Conservation (phyloP, 2,329 filamentous ascomycete genomes). For the Colletotrichum graminicola region DNA sequence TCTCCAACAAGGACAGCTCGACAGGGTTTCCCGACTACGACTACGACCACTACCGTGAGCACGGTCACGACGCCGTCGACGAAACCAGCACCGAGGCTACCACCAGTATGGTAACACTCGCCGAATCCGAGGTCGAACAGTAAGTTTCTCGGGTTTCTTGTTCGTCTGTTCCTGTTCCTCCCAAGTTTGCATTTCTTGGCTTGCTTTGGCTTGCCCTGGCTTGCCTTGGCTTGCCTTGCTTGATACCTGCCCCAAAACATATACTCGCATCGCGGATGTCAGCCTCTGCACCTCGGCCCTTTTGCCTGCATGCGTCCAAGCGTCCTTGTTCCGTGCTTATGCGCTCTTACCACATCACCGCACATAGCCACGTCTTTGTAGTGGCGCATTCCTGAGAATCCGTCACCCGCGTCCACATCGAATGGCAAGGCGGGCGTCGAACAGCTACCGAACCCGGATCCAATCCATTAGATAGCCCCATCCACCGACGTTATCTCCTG, state of each 20-base stretch:
- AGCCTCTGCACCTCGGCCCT: constrained; percentile 2
- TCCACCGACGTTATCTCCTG: constrained; percentile 11
- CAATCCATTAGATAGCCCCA: constrained; percentile 16
- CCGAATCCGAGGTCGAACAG: constrained; percentile 14
- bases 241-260: neutral
- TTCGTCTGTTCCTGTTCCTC: constrained; percentile 7
- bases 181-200: neutral
- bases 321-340: constrained; percentile 23
- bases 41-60: constrained; percentile 15
- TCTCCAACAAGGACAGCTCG: constrained; percentile 26
- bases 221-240: constrained; percentile 10
- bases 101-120: constrained; percentile 26
- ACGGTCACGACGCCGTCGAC: constrained; percentile 12
- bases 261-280: constrained; percentile 1
- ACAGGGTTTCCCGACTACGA: constrained; percentile 36
- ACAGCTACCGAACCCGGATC: constrained; percentile 9
- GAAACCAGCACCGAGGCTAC: constrained; percentile 25
- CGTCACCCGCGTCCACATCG: constrained; percentile 20
- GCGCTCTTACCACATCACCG: constrained; percentile 18
- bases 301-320: constrained; percentile 25
- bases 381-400: constrained; percentile 15
- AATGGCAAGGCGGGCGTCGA: constrained; percentile 18
- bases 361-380: constrained; percentile 31
- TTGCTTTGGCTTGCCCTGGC: constrained; percentile 8
- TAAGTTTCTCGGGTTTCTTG: constrained; percentile 17